These are phyloP conservation scores for Sclerotinia glacialis DNA, from an alignment of 2,329 filamentous ascomycete genomes.

Conservation along the genomic window DNA sequence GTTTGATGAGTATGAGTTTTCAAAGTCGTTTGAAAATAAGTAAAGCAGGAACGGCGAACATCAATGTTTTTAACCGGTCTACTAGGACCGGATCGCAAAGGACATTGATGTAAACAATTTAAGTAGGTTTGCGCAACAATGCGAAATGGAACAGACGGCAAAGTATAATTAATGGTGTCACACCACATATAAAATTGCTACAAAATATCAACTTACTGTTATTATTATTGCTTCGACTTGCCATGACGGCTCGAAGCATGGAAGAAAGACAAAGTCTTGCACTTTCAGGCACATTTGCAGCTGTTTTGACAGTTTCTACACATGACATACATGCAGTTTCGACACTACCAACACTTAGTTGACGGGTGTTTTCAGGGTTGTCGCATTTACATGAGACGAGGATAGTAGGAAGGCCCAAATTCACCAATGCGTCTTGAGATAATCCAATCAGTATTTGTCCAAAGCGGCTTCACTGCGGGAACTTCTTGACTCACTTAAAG, in stretches of 20 bases:
- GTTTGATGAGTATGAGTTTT: constrained; percentile 1
- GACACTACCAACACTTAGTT: constrained; percentile 67
- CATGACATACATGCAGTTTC: constrained; percentile 66
- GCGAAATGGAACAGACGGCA: constrained; percentile 3
- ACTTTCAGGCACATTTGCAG: constrained; percentile 65
- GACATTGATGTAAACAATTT: constrained; percentile 2
- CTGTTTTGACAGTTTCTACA: constrained; percentile 71
- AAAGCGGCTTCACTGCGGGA: constrained; percentile 10
- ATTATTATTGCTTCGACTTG: constrained; percentile 45
- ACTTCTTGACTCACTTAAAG: constrained; percentile 66
- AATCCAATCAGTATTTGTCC: constrained; percentile 20
- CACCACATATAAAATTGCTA: constrained; percentile 17
- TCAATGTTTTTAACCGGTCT: background rate
- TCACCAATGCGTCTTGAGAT: constrained; percentile 65
- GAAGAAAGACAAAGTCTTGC: constrained; percentile 73
- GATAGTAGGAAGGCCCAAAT: constrained; percentile 70
- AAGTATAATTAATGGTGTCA: constrained; percentile 19
- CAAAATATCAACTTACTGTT: constrained; percentile 52
- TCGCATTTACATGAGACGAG: constrained; percentile 92
- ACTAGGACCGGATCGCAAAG: background rate
- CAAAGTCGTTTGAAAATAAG: background rate
- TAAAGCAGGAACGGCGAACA: background rate
- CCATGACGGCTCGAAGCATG: constrained; percentile 69
- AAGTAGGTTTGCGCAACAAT: background rate
- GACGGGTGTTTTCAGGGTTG: constrained; percentile 63